Conservation (phyloP, 2,329 filamentous ascomycete species). For the Raffaelea albimanens region DNA sequence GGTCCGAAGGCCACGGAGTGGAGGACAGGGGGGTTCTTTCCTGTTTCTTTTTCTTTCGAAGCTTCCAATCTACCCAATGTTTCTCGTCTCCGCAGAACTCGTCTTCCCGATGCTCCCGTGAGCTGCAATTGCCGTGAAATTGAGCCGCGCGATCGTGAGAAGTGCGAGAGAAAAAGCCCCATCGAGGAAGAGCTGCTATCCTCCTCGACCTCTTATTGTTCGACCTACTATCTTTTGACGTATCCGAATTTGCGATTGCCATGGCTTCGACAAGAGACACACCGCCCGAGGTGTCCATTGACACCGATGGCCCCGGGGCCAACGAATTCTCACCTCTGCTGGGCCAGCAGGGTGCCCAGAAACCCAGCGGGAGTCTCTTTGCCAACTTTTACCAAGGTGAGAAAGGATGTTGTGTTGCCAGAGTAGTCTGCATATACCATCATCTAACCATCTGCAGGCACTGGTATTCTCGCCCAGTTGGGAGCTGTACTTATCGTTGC, state of each 20-base stretch:
- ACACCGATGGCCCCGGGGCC: slow-evolving; percentile 12
- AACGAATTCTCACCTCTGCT: slow-evolving; percentile 61
- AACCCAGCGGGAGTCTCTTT: slow-evolving; percentile 55
- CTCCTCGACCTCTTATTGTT: not conserved
- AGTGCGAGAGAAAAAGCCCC: too few species aligned
- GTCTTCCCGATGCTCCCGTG: too few species aligned
- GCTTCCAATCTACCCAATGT: too few species aligned
- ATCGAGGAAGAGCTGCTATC: too few species aligned
- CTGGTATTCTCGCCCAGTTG: slow-evolving; percentile 69
- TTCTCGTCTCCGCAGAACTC: too few species aligned
- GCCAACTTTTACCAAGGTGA: slow-evolving; percentile 67
- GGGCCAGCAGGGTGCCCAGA: slow-evolving; percentile 58
- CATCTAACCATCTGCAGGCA: slow-evolving; percentile 40
- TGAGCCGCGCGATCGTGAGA: too few species aligned
- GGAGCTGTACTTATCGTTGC: slow-evolving; percentile 67
- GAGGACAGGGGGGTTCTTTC: too few species aligned
- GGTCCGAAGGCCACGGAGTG: too few species aligned
- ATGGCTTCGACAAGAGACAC: slow-evolving; percentile 66
- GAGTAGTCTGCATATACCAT: slow-evolving; percentile 22
- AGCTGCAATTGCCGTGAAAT: too few species aligned
- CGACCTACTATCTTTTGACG: not conserved
- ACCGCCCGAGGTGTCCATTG: slow-evolving; percentile 39
- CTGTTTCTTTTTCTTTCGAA: too few species aligned
- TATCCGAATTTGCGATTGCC: not conserved
- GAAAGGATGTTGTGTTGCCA: not conserved